Conservation (phyloP, 2,329 filamentous ascomycete species). For the Xylariaceae sp. region DNA sequence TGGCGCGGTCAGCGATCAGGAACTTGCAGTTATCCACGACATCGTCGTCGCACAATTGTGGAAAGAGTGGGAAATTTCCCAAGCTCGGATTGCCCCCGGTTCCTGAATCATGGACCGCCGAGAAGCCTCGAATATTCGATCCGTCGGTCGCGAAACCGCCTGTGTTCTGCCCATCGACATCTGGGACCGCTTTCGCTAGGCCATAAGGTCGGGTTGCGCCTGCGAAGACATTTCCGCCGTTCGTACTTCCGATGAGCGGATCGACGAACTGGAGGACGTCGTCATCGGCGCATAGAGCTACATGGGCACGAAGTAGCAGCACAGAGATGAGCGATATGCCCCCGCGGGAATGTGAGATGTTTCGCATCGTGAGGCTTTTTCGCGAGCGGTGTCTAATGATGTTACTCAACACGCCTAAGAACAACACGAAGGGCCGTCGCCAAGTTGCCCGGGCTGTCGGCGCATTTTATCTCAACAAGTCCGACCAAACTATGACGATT, state of each 20-base stretch:
- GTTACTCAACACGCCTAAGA: background rate
- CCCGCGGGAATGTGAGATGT: background rate
- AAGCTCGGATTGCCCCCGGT: slow-evolving; percentile 44
- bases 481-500: background rate
- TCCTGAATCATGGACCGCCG: slow-evolving; percentile 44
- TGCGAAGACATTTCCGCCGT: slow-evolving; percentile 58
- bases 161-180: slow-evolving; percentile 46
- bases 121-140: slow-evolving; percentile 49
- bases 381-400: background rate
- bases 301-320: slow-evolving; percentile 13
- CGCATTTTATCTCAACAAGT: background rate
- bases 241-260: slow-evolving; percentile 53
- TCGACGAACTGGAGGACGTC: slow-evolving; percentile 34
- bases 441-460: too few species aligned
- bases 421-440: too few species aligned
- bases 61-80: slow-evolving; percentile 47
- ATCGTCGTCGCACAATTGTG: slow-evolving; percentile 41
- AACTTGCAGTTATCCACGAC: slow-evolving; percentile 58
- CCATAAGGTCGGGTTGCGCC: slow-evolving; percentile 55
- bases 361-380: background rate
- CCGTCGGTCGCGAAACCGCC: slow-evolving; percentile 47
- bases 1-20: slow-evolving; percentile 44
- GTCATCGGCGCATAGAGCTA: slow-evolving; percentile 6
- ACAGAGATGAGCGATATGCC: slow-evolving; percentile 8
- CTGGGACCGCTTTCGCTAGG: slow-evolving; percentile 55